Evolutionary conservation across 1,139 yeast species (phyloP), one percentile per base, ranked within the genome.

Genomic region (Yamadazyma dendronema): DNA sequence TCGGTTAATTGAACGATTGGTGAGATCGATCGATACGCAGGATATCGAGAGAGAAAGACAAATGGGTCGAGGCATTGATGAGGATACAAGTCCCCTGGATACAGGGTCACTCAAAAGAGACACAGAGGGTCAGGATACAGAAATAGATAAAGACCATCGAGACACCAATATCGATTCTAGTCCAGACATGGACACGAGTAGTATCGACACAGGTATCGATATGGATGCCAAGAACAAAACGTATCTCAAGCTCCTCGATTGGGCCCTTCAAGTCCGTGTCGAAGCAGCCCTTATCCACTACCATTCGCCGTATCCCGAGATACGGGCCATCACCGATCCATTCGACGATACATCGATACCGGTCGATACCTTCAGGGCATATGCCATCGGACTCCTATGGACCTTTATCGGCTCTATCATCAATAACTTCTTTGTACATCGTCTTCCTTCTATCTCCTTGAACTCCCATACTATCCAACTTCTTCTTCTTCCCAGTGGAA

Each of bases 221-320:
- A 19, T 7, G 9, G 6, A 19, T 9, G 47, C 49, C 32, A 57
- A 56, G 34, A 59, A 59, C 35, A 61, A 59, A 39, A 48, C 58
- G 2, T 64, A 65, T 39, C 50, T 64, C 27, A 43, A 48, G 11
- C 54, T 65, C 11, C 44, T 50, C 6, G 71, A 67, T 40, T 65
- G 74, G 71, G 41, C 52, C 10, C 46, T 67, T 7, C 71, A 65
- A 39, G 59, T 61, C 11, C 54, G 67, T 25, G 37, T 65, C 11
- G 75, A 70, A 42, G 75, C 77, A 1, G 56, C 65, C 1, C 48
- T 71, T 23, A 62, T 69, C n/a, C 66, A 65, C 25, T 69, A 40
- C 43, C 75, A 69, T 48, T 67, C 74, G 5, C 75, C 75, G 13
- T 71, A 70, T 41, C 74, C 75, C 4, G 76, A 71, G 43, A 62